phyloP scores from a whole-genome alignment of 169 alveolate species.

The Plasmodium vivax region DNA sequence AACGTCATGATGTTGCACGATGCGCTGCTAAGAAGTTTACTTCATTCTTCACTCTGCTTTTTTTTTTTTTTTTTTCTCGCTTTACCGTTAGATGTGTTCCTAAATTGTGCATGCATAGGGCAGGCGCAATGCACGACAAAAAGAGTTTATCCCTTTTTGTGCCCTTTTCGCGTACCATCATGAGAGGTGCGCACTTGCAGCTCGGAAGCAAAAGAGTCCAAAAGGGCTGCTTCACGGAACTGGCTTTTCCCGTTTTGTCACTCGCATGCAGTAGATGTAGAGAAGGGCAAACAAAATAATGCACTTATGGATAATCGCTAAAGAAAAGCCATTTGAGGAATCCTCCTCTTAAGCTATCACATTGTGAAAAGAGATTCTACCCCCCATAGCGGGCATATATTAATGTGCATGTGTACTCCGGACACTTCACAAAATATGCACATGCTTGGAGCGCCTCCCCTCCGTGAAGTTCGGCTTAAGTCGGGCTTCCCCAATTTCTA shows the following conservation, averaged over 20 bases:
- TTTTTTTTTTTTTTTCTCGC: not conserved
- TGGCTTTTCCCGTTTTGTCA: not conserved
- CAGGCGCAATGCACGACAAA: not conserved
- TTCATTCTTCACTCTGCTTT: not conserved
- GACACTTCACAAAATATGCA: not conserved
- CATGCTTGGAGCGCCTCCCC: not conserved
- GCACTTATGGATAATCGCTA: not conserved
- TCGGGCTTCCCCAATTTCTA: not conserved
- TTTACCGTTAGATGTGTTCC: not conserved
- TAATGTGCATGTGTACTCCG: not conserved
- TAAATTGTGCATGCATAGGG: not conserved
- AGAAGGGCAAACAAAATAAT: not conserved
- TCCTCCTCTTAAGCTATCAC: not conserved
- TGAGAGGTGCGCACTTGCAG: not conserved
- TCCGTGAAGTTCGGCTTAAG: not conserved
- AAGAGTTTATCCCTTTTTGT: not conserved
- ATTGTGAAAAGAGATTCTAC: not conserved
- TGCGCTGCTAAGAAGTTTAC: not conserved
- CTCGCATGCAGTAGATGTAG: not conserved
- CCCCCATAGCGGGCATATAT: not conserved
- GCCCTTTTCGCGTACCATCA: not conserved
- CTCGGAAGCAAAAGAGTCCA: not conserved
- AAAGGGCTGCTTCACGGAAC: not conserved
- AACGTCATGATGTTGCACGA: not conserved
- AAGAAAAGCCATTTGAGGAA: not conserved